A percentile compares a stretch with the other conserved stretches of the same genome.
Evolutionary conservation across 208 protist genomes (phyloP).

Genomic region (Leishmania tarentolae): DNA sequence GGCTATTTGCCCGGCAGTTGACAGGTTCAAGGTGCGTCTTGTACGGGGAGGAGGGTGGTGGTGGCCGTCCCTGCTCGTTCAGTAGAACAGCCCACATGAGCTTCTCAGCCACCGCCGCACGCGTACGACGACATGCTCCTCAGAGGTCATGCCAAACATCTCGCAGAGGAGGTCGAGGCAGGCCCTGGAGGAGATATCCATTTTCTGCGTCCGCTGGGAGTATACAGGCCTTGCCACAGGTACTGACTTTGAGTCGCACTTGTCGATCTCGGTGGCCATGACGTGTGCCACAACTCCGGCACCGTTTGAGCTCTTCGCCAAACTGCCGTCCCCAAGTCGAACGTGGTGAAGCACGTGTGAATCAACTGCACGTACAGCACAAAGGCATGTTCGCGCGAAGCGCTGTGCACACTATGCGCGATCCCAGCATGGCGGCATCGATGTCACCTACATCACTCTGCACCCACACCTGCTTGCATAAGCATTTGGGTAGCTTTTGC

Average conservation of each 20-base stretch:
- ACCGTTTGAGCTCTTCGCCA: neutral
- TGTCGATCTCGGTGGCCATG: conserved; percentile 17
- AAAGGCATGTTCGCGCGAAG: conserved; percentile 37
- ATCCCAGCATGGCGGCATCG: conserved; percentile 65
- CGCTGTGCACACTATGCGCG: conserved; percentile 47
- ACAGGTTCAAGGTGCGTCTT: conserved; percentile 41
- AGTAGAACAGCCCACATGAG: conserved; percentile 77
- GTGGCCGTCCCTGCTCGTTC: conserved; percentile 79
- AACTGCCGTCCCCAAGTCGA: conserved; percentile 45
- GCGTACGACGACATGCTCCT: conserved; percentile 39
- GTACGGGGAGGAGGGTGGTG: conserved; percentile 61
- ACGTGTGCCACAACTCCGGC: conserved; percentile 14
- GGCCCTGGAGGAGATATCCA: conserved; percentile 35
- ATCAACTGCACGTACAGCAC: conserved; percentile 59
- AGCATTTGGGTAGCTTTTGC: conserved; percentile 38
- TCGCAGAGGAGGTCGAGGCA: conserved; percentile 32
- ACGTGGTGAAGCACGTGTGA: conserved; percentile 40
- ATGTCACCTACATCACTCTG: conserved; percentile 69
- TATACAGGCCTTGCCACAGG: conserved; percentile 17
- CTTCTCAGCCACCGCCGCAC: conserved; percentile 41
- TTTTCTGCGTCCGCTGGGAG: conserved; percentile 23
- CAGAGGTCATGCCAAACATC: conserved; percentile 42
- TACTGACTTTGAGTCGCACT: conserved; percentile 26
- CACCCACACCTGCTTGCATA: conserved; percentile 50
- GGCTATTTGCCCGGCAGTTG: conserved; percentile 22